Evolutionary conservation across 306 rosid species (phyloP).

Genomic region (Sphenostylis stenocarpa): DNA sequence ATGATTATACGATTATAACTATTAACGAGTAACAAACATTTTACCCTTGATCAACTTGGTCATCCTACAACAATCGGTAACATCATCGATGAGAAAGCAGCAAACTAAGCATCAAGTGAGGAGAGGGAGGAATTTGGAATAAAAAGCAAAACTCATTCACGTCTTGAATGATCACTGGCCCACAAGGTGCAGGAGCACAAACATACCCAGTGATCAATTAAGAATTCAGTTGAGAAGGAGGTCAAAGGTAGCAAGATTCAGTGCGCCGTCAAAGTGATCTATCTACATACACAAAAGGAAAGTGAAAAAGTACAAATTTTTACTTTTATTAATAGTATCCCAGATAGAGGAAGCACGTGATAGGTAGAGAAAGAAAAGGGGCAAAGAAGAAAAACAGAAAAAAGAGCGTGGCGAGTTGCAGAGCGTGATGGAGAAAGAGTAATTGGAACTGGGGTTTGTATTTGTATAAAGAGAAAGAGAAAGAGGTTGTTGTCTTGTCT

Average conservation of each 20-base stretch:
- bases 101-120: constrained; percentile 22
- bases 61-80: constrained; percentile 15
- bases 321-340: not conserved
- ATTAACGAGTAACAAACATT: not conserved
- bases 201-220: not conserved
- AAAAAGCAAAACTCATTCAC: not conserved
- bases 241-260: constrained; percentile 38
- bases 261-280: constrained; percentile 34
- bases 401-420: not conserved
- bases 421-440: constrained; percentile 49
- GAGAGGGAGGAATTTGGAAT: constrained; percentile 25
- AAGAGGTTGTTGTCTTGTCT: constrained; percentile 28
- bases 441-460: constrained; percentile 32
- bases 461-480: constrained; percentile 9
- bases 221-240: constrained; percentile 17
- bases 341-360: constrained; percentile 33
- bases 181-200: constrained; percentile 21
- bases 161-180: constrained; percentile 18
- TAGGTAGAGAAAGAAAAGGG: constrained; percentile 28
- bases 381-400: constrained; percentile 18
- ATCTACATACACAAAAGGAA: constrained; percentile 33
- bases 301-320: constrained; percentile 25
- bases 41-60: constrained; percentile 22
- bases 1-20: not conserved
- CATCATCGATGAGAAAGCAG: constrained; percentile 20